Percentiles rank a stretch among this genome's conserved stretches.
Evolutionary conservation across 768 basidiomycete genomes (phyloP).

Genomic region (Suillus bovinus): DNA sequence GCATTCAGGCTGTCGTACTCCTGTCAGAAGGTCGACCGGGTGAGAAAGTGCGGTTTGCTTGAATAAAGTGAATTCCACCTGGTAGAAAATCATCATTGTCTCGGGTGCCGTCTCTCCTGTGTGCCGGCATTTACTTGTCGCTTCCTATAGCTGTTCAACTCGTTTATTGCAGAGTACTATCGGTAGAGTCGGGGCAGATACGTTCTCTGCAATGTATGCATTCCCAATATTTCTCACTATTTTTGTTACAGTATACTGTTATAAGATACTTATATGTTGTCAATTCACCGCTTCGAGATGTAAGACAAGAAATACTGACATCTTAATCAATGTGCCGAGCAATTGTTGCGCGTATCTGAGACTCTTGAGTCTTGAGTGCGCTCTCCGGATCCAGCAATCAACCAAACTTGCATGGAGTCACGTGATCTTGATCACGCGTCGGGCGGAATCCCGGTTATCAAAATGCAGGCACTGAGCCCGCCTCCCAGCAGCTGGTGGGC

Average conservation of each 20-base stretch:
- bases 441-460: too few relatives aligned
- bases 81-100: neutral
- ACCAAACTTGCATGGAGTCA: too few relatives aligned
- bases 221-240: neutral
- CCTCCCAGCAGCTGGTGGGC: too few relatives aligned
- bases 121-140: neutral
- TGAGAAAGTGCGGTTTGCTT: constrained; percentile 81
- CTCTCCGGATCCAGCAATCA: too few relatives aligned
- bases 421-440: too few relatives aligned
- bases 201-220: neutral
- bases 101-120: neutral
- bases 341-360: too few relatives aligned
- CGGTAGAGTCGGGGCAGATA: neutral
- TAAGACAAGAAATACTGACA: neutral
- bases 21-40: constrained; percentile 87
- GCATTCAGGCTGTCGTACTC: constrained; percentile 75
- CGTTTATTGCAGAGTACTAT: neutral
- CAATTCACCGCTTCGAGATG: neutral
- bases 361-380: too few relatives aligned
- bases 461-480: too few relatives aligned
- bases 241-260: neutral
- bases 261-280: constrained; percentile 1
- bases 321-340: neutral
- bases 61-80: constrained; percentile 7
- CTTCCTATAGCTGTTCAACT: too few relatives aligned